These are phyloP conservation scores for Starmerella apis DNA, from an alignment of 805 yeast species.

Conservation along the genomic window DNA sequence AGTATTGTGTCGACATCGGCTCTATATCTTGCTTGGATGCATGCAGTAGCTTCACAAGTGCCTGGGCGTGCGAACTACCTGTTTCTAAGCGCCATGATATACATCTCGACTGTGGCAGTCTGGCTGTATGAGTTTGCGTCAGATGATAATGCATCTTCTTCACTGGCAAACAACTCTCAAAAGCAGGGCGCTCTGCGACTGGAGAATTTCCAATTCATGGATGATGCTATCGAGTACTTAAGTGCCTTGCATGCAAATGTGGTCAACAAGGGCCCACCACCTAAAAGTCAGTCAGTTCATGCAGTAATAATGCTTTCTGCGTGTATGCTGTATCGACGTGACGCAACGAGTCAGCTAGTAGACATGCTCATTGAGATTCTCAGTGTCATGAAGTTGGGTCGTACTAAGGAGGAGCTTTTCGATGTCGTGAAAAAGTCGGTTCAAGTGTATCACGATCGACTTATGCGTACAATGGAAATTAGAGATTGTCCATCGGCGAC, in stretches of 20 bases:
- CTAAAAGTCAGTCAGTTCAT: constrained; percentile 10
- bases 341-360: constrained; percentile 19
- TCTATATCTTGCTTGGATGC: constrained; percentile 26
- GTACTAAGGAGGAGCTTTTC: constrained; percentile 13
- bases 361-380: constrained; percentile 21
- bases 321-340: constrained; percentile 23
- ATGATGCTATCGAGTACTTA: constrained; percentile 25
- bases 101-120: constrained; percentile 27
- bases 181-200: constrained; percentile 12
- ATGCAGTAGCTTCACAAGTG: constrained; percentile 24
- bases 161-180: not conserved
- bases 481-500: not conserved
- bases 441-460: constrained; percentile 8
- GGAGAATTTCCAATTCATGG: constrained; percentile 23
- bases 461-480: not conserved
- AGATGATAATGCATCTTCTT: not conserved
- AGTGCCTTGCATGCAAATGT: constrained; percentile 15
- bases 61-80: constrained; percentile 16
- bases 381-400: constrained; percentile 19
- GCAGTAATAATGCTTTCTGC: constrained; percentile 23
- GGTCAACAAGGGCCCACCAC: constrained; percentile 8
- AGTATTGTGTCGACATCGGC: constrained; percentile 26
- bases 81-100: constrained; percentile 27
- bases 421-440: constrained; percentile 16
- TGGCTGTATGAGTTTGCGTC: constrained; percentile 27